Percentiles rank a stretch among this genome's conserved stretches.
phyloP scores from a whole-genome alignment of 768 basidiomycete genomes.

The Collybiopsis confluens region DNA sequence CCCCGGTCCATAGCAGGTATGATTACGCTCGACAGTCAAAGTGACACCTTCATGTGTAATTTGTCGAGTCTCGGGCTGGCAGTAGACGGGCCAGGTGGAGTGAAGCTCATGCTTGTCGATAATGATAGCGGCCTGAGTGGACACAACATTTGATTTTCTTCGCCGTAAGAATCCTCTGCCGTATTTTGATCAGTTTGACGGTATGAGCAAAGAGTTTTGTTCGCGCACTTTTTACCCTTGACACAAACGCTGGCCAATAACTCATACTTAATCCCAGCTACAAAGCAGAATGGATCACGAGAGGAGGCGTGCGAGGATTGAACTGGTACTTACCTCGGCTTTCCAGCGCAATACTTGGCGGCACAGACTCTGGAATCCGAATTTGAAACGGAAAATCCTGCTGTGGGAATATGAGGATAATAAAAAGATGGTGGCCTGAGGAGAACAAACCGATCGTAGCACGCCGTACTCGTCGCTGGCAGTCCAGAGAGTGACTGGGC shows the following conservation, averaged over 20 bases:
- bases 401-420: conserved; percentile 33
- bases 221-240: conserved; percentile 75
- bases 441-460: conserved; percentile 54
- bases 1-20: conserved; percentile 82
- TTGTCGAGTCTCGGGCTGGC: conserved; percentile 69
- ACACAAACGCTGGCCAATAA: conserved; percentile 83
- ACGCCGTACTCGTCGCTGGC: conserved; percentile 69
- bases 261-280: conserved; percentile 86
- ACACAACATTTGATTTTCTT: conserved; percentile 64
- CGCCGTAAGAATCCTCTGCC: conserved; percentile 79
- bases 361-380: conserved; percentile 88
- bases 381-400: conserved; percentile 89
- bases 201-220: neutral
- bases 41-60: conserved; percentile 63
- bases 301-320: neutral
- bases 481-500: conserved; percentile 81
- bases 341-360: conserved; percentile 79
- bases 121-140: conserved; percentile 66
- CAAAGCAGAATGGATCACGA: conserved; percentile 1
- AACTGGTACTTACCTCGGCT: conserved; percentile 49
- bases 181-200: conserved; percentile 1
- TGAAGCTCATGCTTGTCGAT: conserved; percentile 95
- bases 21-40: conserved; percentile 69
- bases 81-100: conserved; percentile 89
- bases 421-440: no score